Evolutionary conservation across 345 rosid genomes (phyloP).

Genomic region (Luvunga scandens): DNA sequence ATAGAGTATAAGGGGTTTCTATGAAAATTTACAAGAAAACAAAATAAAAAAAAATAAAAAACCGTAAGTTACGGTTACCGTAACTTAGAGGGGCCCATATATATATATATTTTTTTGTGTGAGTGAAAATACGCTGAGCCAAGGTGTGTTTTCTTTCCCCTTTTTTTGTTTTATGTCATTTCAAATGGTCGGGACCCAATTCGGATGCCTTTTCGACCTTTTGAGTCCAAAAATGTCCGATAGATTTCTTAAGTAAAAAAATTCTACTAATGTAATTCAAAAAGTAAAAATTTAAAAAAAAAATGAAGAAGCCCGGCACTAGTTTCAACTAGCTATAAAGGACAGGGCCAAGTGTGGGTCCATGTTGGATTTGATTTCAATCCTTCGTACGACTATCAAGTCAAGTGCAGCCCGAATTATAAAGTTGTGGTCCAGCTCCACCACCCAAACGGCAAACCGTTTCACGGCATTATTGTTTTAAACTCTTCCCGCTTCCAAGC

Average conservation of each 20-base stretch:
- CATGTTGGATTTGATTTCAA: neutral
- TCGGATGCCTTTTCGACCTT: too few species aligned
- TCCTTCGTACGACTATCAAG: neutral
- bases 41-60: too few species aligned
- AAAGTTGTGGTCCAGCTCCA: neutral
- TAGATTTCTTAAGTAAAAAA: too few species aligned
- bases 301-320: neutral
- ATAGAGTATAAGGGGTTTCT: too few species aligned
- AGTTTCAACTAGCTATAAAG: neutral
- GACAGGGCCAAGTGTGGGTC: neutral
- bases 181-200: too few species aligned
- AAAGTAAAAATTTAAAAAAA: neutral
- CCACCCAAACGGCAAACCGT: neutral
- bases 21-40: too few species aligned
- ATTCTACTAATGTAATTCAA: neutral
- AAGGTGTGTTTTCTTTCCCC: rapidly evolving
- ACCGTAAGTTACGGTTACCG: too few species aligned
- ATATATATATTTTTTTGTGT: too few species aligned
- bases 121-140: too few species aligned
- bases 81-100: too few species aligned
- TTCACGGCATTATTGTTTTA: neutral
- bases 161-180: too few species aligned
- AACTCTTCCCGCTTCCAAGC: constrained; percentile 1
- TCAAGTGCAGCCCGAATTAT: neutral
- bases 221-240: too few species aligned